Percentiles rank a stretch among this genome's conserved stretches.
Conservation (phyloP, 2,329 filamentous ascomycete species). For the Phyllosticta capitalensis region DNA sequence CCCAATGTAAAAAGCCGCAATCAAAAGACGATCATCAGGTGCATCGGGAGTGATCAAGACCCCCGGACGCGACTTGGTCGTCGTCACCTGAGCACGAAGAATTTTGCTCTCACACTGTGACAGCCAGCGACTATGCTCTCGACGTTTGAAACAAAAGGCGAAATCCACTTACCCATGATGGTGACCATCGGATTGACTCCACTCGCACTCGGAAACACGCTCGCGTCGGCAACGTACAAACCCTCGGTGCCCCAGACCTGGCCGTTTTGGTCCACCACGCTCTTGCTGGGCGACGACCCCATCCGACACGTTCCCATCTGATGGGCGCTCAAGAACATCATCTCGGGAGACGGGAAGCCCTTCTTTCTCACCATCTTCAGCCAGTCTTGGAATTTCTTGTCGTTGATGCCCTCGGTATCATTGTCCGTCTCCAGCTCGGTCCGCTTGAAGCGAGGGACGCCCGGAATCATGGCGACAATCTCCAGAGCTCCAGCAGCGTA, state of each 20-base stretch:
- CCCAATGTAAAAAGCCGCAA: not conserved
- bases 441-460: slow-evolving; percentile 50
- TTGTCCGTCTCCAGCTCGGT: slow-evolving; percentile 12
- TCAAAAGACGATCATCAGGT: too few species aligned
- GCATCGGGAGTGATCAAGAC: too few species aligned
- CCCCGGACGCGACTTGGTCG: too few species aligned
- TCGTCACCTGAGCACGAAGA: not conserved
- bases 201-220: slow-evolving; percentile 65
- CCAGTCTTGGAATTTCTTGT: slow-evolving; percentile 55
- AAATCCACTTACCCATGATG: slow-evolving; percentile 42
- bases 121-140: slow-evolving; percentile 49
- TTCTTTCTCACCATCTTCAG: slow-evolving; percentile 42
- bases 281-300: slow-evolving; percentile 40
- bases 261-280: slow-evolving; percentile 35
- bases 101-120: not conserved
- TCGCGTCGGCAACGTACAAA: slow-evolving; percentile 64
- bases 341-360: slow-evolving; percentile 40
- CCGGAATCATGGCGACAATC: slow-evolving; percentile 58
- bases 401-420: slow-evolving; percentile 41
- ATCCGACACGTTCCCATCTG: slow-evolving; percentile 75
- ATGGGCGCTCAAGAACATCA: slow-evolving; percentile 60
- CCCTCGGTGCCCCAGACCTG: slow-evolving; percentile 54
- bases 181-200: slow-evolving; percentile 80
- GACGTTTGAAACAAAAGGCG: slow-evolving; percentile 2
- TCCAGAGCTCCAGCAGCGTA: slow-evolving; percentile 73